Evolutionary conservation across 2,329 filamentous ascomycete genomes (phyloP).

Genomic region (Cryphonectria radicalis): DNA sequence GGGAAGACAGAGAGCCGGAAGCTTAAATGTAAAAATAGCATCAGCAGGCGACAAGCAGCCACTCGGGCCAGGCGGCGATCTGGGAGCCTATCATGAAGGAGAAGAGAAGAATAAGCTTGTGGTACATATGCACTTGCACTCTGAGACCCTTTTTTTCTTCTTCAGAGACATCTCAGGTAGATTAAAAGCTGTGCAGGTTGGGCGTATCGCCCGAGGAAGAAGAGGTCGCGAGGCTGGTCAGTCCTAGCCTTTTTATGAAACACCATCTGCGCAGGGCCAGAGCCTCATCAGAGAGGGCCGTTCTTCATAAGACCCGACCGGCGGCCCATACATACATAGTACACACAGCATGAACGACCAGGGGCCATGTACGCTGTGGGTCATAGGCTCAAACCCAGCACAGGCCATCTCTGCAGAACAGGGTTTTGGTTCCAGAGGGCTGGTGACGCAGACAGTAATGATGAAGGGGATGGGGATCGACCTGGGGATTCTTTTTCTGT

Average conservation of each 20-base stretch:
- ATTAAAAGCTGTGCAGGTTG: background rate
- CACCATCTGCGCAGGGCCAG: slow-evolving; percentile 7
- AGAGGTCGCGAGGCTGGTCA: background rate
- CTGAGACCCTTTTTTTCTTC: no score
- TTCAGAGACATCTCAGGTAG: background rate
- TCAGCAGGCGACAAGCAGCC: background rate
- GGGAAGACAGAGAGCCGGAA: background rate
- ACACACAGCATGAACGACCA: background rate
- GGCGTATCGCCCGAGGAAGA: background rate
- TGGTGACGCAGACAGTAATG: background rate
- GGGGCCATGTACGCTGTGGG: background rate
- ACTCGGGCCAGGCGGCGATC: background rate
- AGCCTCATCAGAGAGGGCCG: background rate
- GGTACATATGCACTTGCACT: background rate
- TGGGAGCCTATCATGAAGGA: background rate
- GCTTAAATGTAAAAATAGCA: slow-evolving; percentile 24
- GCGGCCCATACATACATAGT: background rate
- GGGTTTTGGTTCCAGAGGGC: background rate
- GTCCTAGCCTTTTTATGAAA: slow-evolving; percentile 6
- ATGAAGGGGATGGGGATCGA: background rate
- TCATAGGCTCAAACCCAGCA: background rate
- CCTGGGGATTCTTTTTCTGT: background rate
- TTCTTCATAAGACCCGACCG: background rate
- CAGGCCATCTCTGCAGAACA: background rate
- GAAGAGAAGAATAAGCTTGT: background rate